Evolutionary conservation across 139 green algal genomes (phyloP), one percentile per base, ranked within the genome.

Genomic region (Chlorella sp.): DNA sequence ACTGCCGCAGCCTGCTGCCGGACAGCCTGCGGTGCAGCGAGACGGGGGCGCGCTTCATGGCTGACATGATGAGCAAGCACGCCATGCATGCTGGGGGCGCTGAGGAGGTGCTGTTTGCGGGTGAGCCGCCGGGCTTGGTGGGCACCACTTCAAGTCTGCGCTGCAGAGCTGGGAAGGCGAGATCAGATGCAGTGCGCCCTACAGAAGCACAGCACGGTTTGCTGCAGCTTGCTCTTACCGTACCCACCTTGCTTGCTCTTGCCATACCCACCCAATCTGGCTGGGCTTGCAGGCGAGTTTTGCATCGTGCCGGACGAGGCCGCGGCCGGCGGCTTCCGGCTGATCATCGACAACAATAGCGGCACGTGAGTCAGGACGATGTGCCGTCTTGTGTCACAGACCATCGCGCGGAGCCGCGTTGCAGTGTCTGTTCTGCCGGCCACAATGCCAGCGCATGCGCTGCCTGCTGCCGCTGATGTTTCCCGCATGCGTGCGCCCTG

Each of bases 301-400:
- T 90, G 86, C 86, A 85, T 90, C 17, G 44, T 89, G 67, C 81
- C 74, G 0, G 74, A 85, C 38, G 30, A 39, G 20, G 34, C 30
- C 11, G 86, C 86, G 25, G n/a, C 56, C 3, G 86, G 47, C 20
- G 81, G 74, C 34, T 34, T 85, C 67, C 47, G 47, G 28, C 74
- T 91, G 17, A 71, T 92, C 15, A 41, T 92, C 0, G 89, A 92
- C 85, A 90, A 86, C 85, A 89, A 87, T 79, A 83, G 51, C 75
- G 74, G 69, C 51, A 60, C 51, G 51, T 60, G 51, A 60, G 51
- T 15, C 51, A 60, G 44, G 11, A 7, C 44, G 7, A n/a, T n/a
- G n/a, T n/a, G n/a, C n/a, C n/a, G n/a, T n/a, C n/a, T n/a, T n/a
- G n/a, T n/a, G n/a, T n/a, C n/a, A n/a, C n/a, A n/a, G n/a, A n/a